Base-by-base conservation (phyloP, 192 early-diverging fungal genomes). In the Coemansia sp. region DNA sequence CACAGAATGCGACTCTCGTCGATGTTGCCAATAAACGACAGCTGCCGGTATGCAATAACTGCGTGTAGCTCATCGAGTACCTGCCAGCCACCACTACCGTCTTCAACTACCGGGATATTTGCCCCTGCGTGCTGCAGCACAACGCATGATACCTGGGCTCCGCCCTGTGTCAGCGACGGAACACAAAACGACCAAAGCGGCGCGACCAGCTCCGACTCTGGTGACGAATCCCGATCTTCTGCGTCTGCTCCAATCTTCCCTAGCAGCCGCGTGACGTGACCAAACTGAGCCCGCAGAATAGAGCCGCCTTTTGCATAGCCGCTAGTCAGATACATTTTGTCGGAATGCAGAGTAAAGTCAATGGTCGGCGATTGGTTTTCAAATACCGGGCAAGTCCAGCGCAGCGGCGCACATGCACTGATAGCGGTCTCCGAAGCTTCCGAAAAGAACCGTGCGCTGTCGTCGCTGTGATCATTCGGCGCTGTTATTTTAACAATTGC, bases 301-400 rank as follows among this genome's bases (percentile, higher is more conserved):
- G 51, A 33, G 0, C 67, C 73, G 16, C 16, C 28, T 12, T 44
- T 10, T 24, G n/a, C 25, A 16, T 62, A 47, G 0, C 73, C 57
- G 35, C 45, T 48, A 1, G 73, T 64, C 67, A 60, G 54, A 23
- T 60, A 66, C 56, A 32, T 24, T 29, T 7, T 33, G 19, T 59
- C 35, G 1, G 19, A 51, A 0, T 30, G 32, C 40, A 77, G 43
- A 7, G 40, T 32, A 35, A 69, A 50, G 49, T 69, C 67, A 5
- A 56, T 21, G 23, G 63, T 50, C 2, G 73, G 73, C 21, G 67
- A 65, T 25, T 69, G 73, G 62, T 64, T 70, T 28, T 55, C 45
- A 0, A 77, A 45, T 7, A 66, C 60, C 24, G 48, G 38, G 4
- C 44, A 23, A 8, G 31, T 21, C 12, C 45, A 29, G 51, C 51